Conservation (phyloP, 1,139 yeast species). For the Diutina catenulata region DNA sequence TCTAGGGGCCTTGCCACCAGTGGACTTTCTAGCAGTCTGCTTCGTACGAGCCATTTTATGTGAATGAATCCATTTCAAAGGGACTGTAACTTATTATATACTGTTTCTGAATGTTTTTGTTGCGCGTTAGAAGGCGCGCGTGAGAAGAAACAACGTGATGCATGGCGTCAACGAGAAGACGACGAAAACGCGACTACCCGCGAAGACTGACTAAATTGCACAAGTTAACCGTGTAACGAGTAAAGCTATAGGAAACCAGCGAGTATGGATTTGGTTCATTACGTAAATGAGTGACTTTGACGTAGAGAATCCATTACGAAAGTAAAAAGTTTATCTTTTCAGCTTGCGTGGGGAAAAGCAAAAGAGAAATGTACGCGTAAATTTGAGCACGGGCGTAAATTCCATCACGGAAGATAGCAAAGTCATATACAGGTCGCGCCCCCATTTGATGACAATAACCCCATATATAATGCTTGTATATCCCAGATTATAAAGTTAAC, state of each 20-base stretch:
- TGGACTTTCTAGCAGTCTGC: conserved; percentile 43
- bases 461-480: not conserved
- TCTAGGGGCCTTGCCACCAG: conserved; percentile 46
- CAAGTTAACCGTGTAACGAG: not conserved
- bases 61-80: not conserved
- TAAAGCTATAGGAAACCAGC: not conserved
- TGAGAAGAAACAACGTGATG: not conserved
- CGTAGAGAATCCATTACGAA: not conserved
- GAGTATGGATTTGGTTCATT: not conserved
- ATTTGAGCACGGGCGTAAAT: not conserved
- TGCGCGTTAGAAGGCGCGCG: not conserved
- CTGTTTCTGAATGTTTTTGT: not conserved
- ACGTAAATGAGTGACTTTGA: not conserved
- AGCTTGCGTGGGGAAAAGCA: not conserved
- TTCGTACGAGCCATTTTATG: conserved; percentile 39
- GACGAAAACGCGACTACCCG: not conserved
- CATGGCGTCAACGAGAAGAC: not conserved
- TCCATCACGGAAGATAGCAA: not conserved
- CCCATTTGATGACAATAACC: not conserved
- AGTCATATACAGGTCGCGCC: not conserved
- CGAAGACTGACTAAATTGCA: no score
- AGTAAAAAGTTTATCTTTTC: not conserved
- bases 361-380: not conserved
- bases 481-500: not conserved
- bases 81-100: not conserved